These are phyloP conservation scores for Schizosaccharomyces octosporus DNA, from an alignment of 805 yeast species.

Conservation along the genomic window DNA sequence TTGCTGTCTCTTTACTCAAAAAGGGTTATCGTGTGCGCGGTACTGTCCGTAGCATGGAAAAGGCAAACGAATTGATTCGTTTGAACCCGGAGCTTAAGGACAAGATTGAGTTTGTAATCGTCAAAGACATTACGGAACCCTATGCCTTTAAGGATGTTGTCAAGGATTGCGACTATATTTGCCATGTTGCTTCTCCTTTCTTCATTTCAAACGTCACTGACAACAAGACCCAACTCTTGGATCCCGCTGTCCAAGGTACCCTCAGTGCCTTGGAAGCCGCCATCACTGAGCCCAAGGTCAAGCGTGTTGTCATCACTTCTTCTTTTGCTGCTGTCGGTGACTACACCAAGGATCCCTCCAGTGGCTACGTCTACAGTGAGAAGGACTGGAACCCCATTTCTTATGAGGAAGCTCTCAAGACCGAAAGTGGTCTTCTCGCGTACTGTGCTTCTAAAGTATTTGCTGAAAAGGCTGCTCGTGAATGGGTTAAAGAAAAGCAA, in stretches of 20 bases:
- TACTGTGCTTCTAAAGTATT: slow-evolving; percentile 23
- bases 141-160: slow-evolving; percentile 28
- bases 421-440: slow-evolving; percentile 3
- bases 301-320: slow-evolving; percentile 24
- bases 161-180: slow-evolving; percentile 14
- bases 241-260: slow-evolving; percentile 28
- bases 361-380: slow-evolving; percentile 12
- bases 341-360: slow-evolving; percentile 5
- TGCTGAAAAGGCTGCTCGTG: slow-evolving; percentile 38
- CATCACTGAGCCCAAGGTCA: slow-evolving; percentile 17
- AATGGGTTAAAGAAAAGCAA: slow-evolving; percentile 18
- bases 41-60: slow-evolving; percentile 21
- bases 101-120: slow-evolving; percentile 12
- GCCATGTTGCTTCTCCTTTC: slow-evolving; percentile 20
- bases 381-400: slow-evolving; percentile 17
- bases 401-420: slow-evolving; percentile 10
- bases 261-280: slow-evolving; percentile 21
- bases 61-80: slow-evolving; percentile 16
- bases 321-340: slow-evolving; percentile 28
- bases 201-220: slow-evolving; percentile 14
- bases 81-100: slow-evolving; percentile 10
- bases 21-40: slow-evolving; percentile 23
- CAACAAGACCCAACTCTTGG: slow-evolving; percentile 21
- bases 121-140: slow-evolving; percentile 13
- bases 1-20: slow-evolving; percentile 19